Percentiles rank a stretch among this genome's conserved stretches.
phyloP scores from a whole-genome alignment of 2,329 filamentous ascomycete genomes.

The Fusarium euwallaceae region DNA sequence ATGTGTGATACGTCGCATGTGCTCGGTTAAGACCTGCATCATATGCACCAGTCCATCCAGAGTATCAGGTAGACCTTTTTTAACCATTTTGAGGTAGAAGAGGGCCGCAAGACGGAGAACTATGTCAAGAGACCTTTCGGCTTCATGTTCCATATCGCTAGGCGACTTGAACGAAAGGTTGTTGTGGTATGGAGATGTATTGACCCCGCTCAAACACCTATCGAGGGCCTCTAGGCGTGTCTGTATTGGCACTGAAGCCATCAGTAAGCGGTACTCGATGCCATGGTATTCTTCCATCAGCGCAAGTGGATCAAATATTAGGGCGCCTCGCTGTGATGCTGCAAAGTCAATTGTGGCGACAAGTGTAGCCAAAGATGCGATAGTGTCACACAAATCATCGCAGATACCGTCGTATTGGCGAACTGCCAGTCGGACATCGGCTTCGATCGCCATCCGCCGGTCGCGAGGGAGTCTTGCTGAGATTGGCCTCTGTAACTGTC shows the following conservation, averaged over 20 bases:
- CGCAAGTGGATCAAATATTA: slow-evolving; percentile 8
- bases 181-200: no score
- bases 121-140: background rate
- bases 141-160: background rate
- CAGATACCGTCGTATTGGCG: background rate
- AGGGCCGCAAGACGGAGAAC: slow-evolving; percentile 4
- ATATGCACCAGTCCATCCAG: background rate
- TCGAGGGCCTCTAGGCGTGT: background rate
- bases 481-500: background rate
- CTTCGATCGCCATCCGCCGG: background rate
- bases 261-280: slow-evolving; percentile 1
- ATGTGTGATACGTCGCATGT: background rate
- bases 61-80: background rate
- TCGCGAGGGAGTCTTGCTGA: background rate
- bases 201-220: background rate
- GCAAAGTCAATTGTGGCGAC: slow-evolving; percentile 5
- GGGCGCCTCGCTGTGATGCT: background rate
- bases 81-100: slow-evolving; percentile 2
- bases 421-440: background rate
- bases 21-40: background rate
- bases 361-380: background rate
- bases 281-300: slow-evolving; percentile 5
- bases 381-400: background rate
- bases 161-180: background rate
- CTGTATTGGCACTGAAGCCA: background rate